Evolutionary conservation across 805 yeast species (phyloP).

Genomic region (Candida silvicultrix): DNA sequence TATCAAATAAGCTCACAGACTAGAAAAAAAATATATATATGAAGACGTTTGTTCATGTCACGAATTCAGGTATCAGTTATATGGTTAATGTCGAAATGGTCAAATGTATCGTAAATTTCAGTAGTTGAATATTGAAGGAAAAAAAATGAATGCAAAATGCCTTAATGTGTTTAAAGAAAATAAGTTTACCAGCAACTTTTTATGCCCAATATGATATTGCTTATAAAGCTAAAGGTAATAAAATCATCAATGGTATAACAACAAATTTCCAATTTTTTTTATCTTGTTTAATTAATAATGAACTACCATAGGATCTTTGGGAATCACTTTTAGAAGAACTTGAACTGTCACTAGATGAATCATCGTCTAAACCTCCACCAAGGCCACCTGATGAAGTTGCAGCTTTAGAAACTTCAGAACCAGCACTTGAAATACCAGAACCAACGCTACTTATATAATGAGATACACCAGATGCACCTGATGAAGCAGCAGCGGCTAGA

Average conservation of each 20-base stretch:
- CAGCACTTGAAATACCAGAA: background rate
- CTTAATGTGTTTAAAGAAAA: no score
- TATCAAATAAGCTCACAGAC: no score
- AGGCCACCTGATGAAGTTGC: background rate
- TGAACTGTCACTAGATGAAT: background rate
- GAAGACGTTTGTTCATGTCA: background rate
- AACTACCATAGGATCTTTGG: background rate
- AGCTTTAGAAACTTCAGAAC: background rate
- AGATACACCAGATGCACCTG: background rate
- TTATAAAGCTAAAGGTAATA: background rate
- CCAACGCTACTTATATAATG: background rate
- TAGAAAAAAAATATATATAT: constrained; percentile 14
- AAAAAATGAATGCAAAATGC: background rate
- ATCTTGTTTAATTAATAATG: background rate
- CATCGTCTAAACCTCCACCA: background rate
- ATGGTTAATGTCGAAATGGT: constrained; percentile 13
- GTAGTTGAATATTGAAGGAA: no score
- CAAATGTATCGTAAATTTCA: background rate
- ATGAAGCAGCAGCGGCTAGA: constrained; percentile 5
- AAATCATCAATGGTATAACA: background rate
- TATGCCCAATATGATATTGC: no score
- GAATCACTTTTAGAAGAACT: background rate
- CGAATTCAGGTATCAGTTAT: background rate
- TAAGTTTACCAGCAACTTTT: no score
- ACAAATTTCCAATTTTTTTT: background rate